Evolutionary conservation across 2,329 filamentous ascomycete species (phyloP).

Genomic region (Alternaria incomplexa): DNA sequence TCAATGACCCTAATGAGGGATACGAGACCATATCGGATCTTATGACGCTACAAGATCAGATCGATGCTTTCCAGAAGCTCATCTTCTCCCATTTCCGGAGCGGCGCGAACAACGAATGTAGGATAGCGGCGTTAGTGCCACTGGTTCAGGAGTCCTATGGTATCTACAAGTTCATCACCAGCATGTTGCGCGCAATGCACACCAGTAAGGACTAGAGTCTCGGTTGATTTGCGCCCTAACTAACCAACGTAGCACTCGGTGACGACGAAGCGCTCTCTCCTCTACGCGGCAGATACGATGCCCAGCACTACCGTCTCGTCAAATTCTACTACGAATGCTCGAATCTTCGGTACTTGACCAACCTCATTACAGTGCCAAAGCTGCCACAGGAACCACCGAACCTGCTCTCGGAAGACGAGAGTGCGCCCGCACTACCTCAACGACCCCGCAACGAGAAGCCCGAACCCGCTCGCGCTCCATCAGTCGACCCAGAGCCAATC

Average conservation of each 20-base stretch:
- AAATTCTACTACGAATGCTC: conserved; percentile 99
- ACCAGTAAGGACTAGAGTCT: conserved; percentile 67
- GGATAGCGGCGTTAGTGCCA: conserved; percentile 91
- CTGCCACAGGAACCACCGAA: conserved; percentile 93
- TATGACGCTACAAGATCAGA: conserved; percentile 96
- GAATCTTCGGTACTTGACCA: conserved; percentile 94
- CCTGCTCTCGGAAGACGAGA: conserved; percentile 79
- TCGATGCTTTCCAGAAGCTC: conserved; percentile 97
- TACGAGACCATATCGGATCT: conserved; percentile 95
- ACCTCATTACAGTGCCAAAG: conserved; percentile 94
- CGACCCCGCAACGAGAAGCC: conserved; percentile 72
- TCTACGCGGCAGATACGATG: conserved; percentile 85
- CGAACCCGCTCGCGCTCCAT: conserved; percentile 66
- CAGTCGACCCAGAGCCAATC: conserved; percentile 89
- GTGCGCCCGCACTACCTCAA: conserved; percentile 80
- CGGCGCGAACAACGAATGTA: conserved; percentile 92
- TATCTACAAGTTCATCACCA: conserved; percentile 99
- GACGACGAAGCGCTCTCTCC: conserved; percentile 92
- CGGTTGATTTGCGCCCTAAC: not conserved
- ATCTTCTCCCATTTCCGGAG: conserved; percentile 96
- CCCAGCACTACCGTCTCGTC: conserved; percentile 93
- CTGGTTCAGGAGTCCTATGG: conserved; percentile 98
- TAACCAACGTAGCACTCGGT: conserved; percentile 70
- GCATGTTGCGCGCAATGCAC: conserved; percentile 98
- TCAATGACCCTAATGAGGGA: conserved; percentile 98